Evolutionary conservation across 768 basidiomycete genomes (phyloP).

Genomic region (Termitomyces sp.): DNA sequence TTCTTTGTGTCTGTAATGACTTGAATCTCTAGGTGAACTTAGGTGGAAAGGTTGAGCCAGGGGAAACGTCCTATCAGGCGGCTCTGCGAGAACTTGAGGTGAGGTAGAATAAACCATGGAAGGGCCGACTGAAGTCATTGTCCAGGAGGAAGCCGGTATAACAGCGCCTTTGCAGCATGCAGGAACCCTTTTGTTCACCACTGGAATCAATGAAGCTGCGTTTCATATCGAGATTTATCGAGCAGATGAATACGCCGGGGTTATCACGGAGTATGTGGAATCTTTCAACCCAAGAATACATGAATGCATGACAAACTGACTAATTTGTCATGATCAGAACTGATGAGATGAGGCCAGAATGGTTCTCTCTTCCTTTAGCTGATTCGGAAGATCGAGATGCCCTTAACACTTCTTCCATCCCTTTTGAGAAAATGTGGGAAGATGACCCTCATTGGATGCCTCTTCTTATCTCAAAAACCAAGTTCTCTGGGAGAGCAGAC

Average conservation of each 20-base stretch:
- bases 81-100: slow-evolving; percentile 74
- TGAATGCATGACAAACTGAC: background rate
- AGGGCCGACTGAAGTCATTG: background rate
- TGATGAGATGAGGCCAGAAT: slow-evolving; percentile 84
- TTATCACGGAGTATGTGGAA: slow-evolving; percentile 55
- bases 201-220: slow-evolving; percentile 46
- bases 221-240: slow-evolving; percentile 72
- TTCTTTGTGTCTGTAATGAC: background rate
- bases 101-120: background rate
- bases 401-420: slow-evolving; percentile 21
- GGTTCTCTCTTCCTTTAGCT: slow-evolving; percentile 47
- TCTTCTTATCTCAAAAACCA: slow-evolving; percentile 36
- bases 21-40: background rate
- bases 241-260: slow-evolving; percentile 55
- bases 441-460: slow-evolving; percentile 70
- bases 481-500: slow-evolving; percentile 42
- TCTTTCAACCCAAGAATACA: background rate
- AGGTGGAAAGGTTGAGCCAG: slow-evolving; percentile 76
- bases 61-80: slow-evolving; percentile 63
- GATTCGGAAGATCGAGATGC: background rate
- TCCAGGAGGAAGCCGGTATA: slow-evolving; percentile 81
- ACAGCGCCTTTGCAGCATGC: slow-evolving; percentile 55
- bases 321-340: slow-evolving; percentile 41
- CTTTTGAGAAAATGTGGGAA: slow-evolving; percentile 8
- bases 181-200: slow-evolving; percentile 62